A percentile compares a stretch with the other conserved stretches of the same genome.
Evolutionary conservation across 768 basidiomycete genomes (phyloP).

Genomic region (Russula ochroleuca): DNA sequence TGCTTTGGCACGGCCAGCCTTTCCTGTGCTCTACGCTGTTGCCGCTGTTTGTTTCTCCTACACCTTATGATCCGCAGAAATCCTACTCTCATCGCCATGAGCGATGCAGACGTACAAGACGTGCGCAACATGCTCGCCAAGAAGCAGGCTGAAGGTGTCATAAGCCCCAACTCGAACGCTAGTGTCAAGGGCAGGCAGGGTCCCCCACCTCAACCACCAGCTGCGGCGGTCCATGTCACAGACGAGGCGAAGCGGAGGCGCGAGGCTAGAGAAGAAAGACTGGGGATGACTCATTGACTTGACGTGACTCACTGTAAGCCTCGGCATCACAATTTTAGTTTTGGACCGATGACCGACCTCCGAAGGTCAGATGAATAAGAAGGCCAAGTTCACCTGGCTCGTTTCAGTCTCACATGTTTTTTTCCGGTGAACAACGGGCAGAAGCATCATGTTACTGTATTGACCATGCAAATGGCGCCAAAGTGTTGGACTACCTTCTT

Average conservation of each 20-base stretch:
- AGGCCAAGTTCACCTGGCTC: not conserved
- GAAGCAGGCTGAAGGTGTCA: conserved; percentile 30
- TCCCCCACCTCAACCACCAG: conserved; percentile 5
- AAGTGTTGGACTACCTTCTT: not conserved
- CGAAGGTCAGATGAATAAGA: not conserved
- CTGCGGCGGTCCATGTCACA: conserved; percentile 28
- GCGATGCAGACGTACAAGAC: conserved; percentile 74
- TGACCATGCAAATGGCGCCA: not conserved
- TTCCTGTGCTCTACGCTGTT: not conserved
- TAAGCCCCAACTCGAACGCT: conserved; percentile 5
- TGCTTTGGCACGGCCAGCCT: not conserved
- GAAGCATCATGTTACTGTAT: not conserved
- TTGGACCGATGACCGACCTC: not conserved
- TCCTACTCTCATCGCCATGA: conserved; percentile 73
- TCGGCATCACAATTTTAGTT: not conserved
- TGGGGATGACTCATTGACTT: conserved; percentile 29
- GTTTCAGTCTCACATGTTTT: not conserved
- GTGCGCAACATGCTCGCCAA: conserved; percentile 55
- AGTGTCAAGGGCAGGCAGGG: conserved; percentile 20
- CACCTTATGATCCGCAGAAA: conserved; percentile 64
- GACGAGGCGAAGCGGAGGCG: conserved; percentile 36
- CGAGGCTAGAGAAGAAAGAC: conserved; percentile 36
- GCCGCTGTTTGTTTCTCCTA: too few relatives aligned
- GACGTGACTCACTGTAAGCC: not conserved
- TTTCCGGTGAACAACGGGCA: not conserved